Evolutionary conservation across 768 basidiomycete genomes (phyloP), one percentile per base, ranked within the genome.

Genomic region (Podaxis mareebaensis): DNA sequence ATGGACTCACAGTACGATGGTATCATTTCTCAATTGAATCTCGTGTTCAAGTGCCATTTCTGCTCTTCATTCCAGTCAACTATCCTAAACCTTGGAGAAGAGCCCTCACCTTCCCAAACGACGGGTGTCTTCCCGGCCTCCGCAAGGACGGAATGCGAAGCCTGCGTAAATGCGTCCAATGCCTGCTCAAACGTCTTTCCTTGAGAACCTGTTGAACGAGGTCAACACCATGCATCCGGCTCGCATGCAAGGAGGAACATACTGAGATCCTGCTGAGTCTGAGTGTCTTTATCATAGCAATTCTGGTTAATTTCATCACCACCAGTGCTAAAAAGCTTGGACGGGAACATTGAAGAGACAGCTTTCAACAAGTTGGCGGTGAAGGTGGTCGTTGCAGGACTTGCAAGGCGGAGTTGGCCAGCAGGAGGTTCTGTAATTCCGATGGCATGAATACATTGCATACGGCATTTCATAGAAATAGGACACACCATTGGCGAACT

Each of bases 301-400:
- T 78, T 78, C 5, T 74, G 69, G 63, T 94, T 94, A 67, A 94
- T 73, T 68, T 94, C 92, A 67, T 95, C 93, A 0, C 94, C 93
- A 0, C 94, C 94, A 0, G 92, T 91, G 66, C 85, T 85, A 69
- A 95, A 87, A 64, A 90, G 81, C 48, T 72, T 78, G 4, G 85
- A 84, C 0, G 81, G 79, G 54, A 91, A 77, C 44, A 83, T 72
- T 3, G 73, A 72, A 0, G 88, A 82, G 4, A 84, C 79, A 1
- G 83, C 74, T 3, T 73, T 75, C 67, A 94, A 73, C 13, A 95
- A 74, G 1, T 73, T 73, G 0, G 79, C 70, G 0, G 87, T 84
- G 66, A 92, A 94, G n/a, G 83, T 78, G 61, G 83, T 77, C 20
- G 88, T 88, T 1, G 76, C 78, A 0, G 79, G 71, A 10, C 83